Evolutionary conservation across 805 yeast genomes (phyloP).

Genomic region (Teunomyces stri): DNA sequence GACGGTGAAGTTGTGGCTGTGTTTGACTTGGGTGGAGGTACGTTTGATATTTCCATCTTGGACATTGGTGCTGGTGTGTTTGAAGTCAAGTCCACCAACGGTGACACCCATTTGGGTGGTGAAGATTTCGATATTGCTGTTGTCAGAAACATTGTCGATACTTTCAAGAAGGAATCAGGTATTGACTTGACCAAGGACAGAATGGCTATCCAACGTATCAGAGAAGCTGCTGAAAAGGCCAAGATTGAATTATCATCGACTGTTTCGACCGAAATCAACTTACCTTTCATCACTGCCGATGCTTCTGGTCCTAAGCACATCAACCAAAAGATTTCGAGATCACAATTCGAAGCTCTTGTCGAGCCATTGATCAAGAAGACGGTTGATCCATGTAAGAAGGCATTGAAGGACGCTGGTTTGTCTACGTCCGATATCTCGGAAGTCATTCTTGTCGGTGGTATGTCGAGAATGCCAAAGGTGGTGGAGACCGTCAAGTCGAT

Average conservation of each 20-base stretch:
- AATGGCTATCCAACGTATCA: constrained; percentile 80
- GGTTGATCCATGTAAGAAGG: constrained; percentile 74
- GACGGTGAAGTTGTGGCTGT: constrained; percentile 86
- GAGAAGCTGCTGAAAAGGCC: constrained; percentile 88
- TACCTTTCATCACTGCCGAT: constrained; percentile 86
- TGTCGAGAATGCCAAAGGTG: constrained; percentile 91
- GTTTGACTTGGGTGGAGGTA: constrained; percentile 98
- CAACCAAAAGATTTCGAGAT: constrained; percentile 64
- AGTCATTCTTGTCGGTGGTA: constrained; percentile 85
- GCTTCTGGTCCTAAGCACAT: constrained; percentile 79
- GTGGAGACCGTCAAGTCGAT: constrained; percentile 69
- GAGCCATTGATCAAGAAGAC: constrained; percentile 72
- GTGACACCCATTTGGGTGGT: constrained; percentile 93
- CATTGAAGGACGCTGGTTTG: constrained; percentile 76
- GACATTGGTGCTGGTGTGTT: constrained; percentile 98
- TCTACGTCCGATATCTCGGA: constrained; percentile 66
- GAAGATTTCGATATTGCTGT: constrained; percentile 87
- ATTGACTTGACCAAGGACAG: constrained; percentile 63
- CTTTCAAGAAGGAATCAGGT: constrained; percentile 74
- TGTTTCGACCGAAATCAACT: constrained; percentile 67
- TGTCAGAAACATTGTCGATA: constrained; percentile 78
- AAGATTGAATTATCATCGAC: constrained; percentile 82
- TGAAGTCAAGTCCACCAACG: constrained; percentile 96
- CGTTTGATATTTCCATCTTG: constrained; percentile 93
- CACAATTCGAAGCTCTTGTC: constrained; percentile 65